Evolutionary conservation across 345 rosid species (phyloP).

Genomic region (Eucalyptus urophylla): DNA sequence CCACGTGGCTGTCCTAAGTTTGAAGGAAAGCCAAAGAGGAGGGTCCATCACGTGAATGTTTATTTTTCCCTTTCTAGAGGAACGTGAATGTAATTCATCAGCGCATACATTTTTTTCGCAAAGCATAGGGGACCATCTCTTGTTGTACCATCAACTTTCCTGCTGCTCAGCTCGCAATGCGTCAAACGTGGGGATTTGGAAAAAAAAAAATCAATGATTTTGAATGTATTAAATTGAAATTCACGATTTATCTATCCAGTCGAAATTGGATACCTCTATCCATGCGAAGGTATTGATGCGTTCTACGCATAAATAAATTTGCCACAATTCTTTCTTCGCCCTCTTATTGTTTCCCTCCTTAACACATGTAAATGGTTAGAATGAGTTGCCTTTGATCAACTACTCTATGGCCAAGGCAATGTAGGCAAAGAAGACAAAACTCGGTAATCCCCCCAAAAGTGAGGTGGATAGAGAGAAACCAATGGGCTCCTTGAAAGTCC

Average conservation of each 20-base stretch:
- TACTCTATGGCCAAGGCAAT: not conserved
- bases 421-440: not conserved
- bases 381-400: not conserved
- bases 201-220: not conserved
- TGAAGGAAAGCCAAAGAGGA: not conserved
- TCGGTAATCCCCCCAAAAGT: not conserved
- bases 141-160: not conserved
- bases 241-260: not conserved
- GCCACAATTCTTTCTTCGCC: not conserved
- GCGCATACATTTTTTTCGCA: not conserved
- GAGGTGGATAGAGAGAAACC: not conserved
- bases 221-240: not conserved
- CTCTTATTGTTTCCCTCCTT: not conserved
- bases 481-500: not conserved
- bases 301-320: not conserved
- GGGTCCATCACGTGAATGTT: not conserved
- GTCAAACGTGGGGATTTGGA: not conserved
- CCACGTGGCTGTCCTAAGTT: not conserved
- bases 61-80: not conserved
- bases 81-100: not conserved
- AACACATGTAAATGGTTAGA: not conserved
- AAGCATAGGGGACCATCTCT: not conserved
- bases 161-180: not conserved
- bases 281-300: not conserved
- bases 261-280: not conserved